Percentiles rank a stretch among this genome's conserved stretches.
Conservation (phyloP, 164 flowering plant genomes). For the Saururus chinensis region DNA sequence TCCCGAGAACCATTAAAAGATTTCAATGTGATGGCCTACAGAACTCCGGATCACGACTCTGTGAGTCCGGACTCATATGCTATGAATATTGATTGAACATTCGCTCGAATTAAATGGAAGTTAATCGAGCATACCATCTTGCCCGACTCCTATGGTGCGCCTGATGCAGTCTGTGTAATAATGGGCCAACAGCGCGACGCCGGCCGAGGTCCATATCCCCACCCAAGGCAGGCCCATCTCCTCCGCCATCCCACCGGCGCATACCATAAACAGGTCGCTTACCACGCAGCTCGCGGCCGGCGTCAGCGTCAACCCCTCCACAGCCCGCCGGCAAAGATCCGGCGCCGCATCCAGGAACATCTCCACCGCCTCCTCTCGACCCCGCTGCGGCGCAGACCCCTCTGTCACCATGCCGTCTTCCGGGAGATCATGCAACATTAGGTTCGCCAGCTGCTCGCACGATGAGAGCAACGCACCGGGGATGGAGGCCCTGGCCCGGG, state of each 20-base stretch:
- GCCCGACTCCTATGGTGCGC: conserved; percentile 1
- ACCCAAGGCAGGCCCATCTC: conserved; percentile 35
- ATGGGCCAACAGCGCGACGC: no score
- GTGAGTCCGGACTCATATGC: no score
- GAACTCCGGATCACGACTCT: no score
- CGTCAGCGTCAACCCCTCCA: conserved; percentile 20
- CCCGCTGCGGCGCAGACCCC: conserved; percentile 10
- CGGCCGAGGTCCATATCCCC: conserved; percentile 26
- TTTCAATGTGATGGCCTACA: no score
- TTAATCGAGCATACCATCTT: no score
- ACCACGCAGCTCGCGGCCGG: conserved; percentile 26
- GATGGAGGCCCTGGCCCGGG: conserved; percentile 20
- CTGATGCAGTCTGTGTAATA: no score
- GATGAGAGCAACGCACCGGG: not conserved
- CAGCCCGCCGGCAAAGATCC: conserved; percentile 14
- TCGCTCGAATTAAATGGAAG: no score
- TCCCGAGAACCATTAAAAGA: no score
- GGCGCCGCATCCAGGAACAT: conserved; percentile 28
- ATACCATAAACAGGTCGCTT: conserved; percentile 29
- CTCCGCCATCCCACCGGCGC: conserved; percentile 27
- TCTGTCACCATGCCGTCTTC: conserved; percentile 34
- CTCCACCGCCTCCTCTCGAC: conserved; percentile 16
- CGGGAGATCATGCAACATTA: conserved; percentile 15
- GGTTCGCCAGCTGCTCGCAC: not conserved
- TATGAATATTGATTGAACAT: no score